phyloP scores from a whole-genome alignment of 257 asterid species.

The Ilex asprella region DNA sequence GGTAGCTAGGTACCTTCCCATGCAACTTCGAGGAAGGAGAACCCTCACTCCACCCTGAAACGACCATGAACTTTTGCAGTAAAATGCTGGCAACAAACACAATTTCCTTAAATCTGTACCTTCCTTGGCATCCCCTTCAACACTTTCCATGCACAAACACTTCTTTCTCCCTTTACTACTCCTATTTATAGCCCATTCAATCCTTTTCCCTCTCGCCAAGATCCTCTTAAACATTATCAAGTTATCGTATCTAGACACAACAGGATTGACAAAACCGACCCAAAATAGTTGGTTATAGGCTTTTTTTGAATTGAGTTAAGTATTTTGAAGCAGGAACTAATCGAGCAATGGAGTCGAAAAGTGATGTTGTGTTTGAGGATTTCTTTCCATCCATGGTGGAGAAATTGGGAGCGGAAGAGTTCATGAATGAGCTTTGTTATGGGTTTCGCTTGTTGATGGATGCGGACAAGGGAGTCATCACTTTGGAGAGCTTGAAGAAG shows the following conservation, averaged over 20 bases:
- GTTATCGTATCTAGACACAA: neutral
- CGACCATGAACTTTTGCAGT: slow-evolving; percentile 11
- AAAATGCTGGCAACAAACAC: slow-evolving; percentile 11
- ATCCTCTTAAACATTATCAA: neutral
- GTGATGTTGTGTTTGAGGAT: slow-evolving; percentile 44
- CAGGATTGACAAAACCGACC: too few species aligned
- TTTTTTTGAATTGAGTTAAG: neutral
- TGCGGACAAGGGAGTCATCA: slow-evolving; percentile 40
- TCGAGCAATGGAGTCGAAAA: neutral
- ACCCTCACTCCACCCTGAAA: slow-evolving; percentile 2
- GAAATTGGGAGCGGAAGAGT: slow-evolving; percentile 60
- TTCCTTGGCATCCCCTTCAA: slow-evolving; percentile 16
- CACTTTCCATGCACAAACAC: slow-evolving; percentile 17
- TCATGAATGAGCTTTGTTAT: slow-evolving; percentile 54
- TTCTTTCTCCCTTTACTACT: neutral
- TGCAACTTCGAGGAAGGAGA: slow-evolving; percentile 45
- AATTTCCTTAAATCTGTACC: slow-evolving; percentile 16
- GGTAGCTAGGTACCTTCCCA: slow-evolving; percentile 18
- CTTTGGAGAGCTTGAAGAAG: slow-evolving; percentile 64
- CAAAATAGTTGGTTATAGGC: too few species aligned
- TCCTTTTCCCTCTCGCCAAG: neutral
- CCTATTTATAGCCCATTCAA: slow-evolving; percentile 4
- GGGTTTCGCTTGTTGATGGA: slow-evolving; percentile 60
- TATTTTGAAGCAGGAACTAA: neutral
- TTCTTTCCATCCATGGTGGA: slow-evolving; percentile 71